Base-by-base conservation (phyloP, 805 yeast species). In the Grigorovia yakushimaensis region DNA sequence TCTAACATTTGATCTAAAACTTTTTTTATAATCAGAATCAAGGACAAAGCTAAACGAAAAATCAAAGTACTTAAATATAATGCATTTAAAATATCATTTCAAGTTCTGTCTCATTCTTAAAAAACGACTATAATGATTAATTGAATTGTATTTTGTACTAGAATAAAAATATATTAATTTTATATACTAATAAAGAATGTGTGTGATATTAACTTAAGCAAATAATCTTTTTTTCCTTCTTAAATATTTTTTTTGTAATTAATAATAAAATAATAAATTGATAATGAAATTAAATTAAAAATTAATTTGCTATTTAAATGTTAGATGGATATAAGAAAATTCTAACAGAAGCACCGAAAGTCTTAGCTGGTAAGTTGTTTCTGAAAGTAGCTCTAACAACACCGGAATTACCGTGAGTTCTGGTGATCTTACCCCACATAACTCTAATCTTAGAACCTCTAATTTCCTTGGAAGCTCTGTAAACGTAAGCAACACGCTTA, bases 261-360 rank as follows among this genome's bases (percentile, higher is more conserved):
- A 27, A 27, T 27, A 27, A 7, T 27, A 27, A 27, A 27, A 27
- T 27, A 27, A 27, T 27, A 27, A 27, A 27, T 27, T 27, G 33
- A 27, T 27, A 27, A 27, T 27, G 33, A 27, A 27, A 27, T 27
- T 27, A 27, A 27, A 27, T 27, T 27, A 27, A 27, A 27, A 38
- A 38, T 38, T 40, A 40, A n/a, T 23, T 23, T 40, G 41, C 39
- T 55, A 45, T 52, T 84, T 91, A 91, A 87, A 91, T 93, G 95
- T 84, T 89, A 63, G 98, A 91, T 79, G 98, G 98, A 86, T 91
- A 91, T 77, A 91, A 89, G 95, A 93, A 88, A 81, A 93, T 82
- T 82, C 98, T 87, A 73, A 93, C 98, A 62, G 96, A 84, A 72
- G 98, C 97, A 79, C 98, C 98, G 74, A 93, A 91, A 67, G 98